Conservation (phyloP, 805 yeast genomes). For the Trichomonascus vanleenenianus region DNA sequence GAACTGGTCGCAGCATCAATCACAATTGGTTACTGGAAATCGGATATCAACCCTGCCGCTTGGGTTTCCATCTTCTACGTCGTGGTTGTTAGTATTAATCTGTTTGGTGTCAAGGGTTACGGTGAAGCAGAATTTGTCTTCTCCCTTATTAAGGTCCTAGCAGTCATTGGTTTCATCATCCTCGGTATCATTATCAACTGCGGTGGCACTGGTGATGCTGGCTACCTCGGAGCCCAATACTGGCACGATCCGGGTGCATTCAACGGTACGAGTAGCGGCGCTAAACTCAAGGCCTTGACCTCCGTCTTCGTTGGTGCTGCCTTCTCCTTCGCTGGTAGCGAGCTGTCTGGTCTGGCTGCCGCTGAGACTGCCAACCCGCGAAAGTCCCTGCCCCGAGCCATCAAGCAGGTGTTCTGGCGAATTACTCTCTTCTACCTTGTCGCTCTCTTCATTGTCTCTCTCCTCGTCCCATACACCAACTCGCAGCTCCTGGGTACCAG, state of each 20-base stretch:
- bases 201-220: constrained; percentile 55
- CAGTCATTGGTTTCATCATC: constrained; percentile 53
- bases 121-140: constrained; percentile 65
- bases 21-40: constrained; percentile 45
- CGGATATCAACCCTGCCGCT: constrained; percentile 44
- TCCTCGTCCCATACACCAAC: constrained; percentile 63
- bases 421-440: constrained; percentile 62
- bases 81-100: constrained; percentile 40
- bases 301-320: constrained; percentile 73
- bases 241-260: constrained; percentile 56
- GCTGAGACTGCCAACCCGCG: constrained; percentile 70
- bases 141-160: constrained; percentile 48
- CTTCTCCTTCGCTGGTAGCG: constrained; percentile 69
- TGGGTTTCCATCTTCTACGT: constrained; percentile 52
- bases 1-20: constrained; percentile 55
- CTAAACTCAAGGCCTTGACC: constrained; percentile 55
- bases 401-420: constrained; percentile 81
- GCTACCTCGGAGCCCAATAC: constrained; percentile 48
- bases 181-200: constrained; percentile 41
- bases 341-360: constrained; percentile 65
- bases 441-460: constrained; percentile 49
- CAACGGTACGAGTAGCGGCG: constrained; percentile 33
- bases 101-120: constrained; percentile 50
- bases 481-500: constrained; percentile 39
- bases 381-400: constrained; percentile 59